Evolutionary conservation across 208 protist species (phyloP), one percentile per base, ranked within the genome.

Genomic region (Trypanosoma theileri): DNA sequence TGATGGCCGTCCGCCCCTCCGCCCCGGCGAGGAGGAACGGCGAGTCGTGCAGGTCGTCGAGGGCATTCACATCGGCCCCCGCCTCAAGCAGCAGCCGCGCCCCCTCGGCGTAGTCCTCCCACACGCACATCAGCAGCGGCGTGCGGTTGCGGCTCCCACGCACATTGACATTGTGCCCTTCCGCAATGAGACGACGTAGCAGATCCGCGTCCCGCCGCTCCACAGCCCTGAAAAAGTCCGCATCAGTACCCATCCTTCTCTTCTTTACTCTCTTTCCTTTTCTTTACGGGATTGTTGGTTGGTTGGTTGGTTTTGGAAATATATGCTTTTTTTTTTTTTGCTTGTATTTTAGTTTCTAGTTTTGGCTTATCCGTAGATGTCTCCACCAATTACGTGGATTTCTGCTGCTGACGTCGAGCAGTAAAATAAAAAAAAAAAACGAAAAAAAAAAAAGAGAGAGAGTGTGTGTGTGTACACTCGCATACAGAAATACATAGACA

Each of bases 21-120:
- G 82, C 76, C 19, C 73, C 75, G 3, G 65, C 31, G 24, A 88
- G 71, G 10, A 85, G 66, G 62, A 83, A 88, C 3, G 82, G 79
- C 9, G 79, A 73, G 75, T 88, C 82, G 58, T 88, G 76, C 51
- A 88, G 61, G 53, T 85, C 70, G 41, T 88, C 82, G 4, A 78
- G 68, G 14, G 59, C 54, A 60, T 89, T 89, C 10, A 89, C 69
- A 58, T 89, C 75, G 6, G 83, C 83, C 73, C 68, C 74, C 1
- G 56, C 58, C 66, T 71, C 66, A 10, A 71, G 56, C 46, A 71
- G 51, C 17, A 63, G 14, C 7, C 79, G 71, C 24, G 77, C 80
- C 0, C 62, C 77, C 2, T 82, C 77, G 31, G 79, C 53, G 48
- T 72, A 78, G 69, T 85, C 71, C 12, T 83, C 74, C 79, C 75